phyloP scores from a whole-genome alignment of 352 stramenopile species.

The Peronospora destructor region DNA sequence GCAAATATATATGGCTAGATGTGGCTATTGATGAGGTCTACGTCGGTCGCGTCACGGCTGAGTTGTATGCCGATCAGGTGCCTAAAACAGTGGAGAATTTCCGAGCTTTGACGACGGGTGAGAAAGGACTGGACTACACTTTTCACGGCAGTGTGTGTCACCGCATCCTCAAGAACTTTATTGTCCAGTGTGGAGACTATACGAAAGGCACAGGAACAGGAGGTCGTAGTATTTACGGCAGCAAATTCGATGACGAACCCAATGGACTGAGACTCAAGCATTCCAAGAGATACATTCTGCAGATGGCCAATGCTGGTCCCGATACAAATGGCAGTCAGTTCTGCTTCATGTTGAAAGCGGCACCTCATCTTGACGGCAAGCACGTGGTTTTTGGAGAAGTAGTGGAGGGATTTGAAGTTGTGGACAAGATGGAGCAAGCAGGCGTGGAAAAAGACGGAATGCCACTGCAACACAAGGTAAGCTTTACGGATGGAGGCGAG shows the following conservation, averaged over 20 bases:
- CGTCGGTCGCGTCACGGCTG: slow-evolving; percentile 63
- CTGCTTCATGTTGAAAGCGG: slow-evolving; percentile 92
- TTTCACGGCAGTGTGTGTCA: slow-evolving; percentile 98
- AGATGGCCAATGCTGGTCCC: slow-evolving; percentile 97
- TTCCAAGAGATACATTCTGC: slow-evolving; percentile 74
- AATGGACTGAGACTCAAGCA: slow-evolving; percentile 72
- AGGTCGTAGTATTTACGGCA: slow-evolving; percentile 95
- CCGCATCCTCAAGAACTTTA: slow-evolving; percentile 96
- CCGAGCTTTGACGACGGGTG: slow-evolving; percentile 90
- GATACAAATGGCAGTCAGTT: slow-evolving; percentile 99
- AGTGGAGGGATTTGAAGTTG: slow-evolving; percentile 73
- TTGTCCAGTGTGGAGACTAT: slow-evolving; percentile 97
- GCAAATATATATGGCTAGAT: slow-evolving; percentile 84
- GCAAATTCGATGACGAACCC: slow-evolving; percentile 97
- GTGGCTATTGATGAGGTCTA: slow-evolving; percentile 69
- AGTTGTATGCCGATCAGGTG: slow-evolving; percentile 91
- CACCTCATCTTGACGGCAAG: slow-evolving; percentile 72
- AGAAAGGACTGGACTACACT: slow-evolving; percentile 88
- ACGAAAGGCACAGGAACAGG: slow-evolving; percentile 90
- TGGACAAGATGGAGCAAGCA: slow-evolving; percentile 76
- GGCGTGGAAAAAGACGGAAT: slow-evolving; percentile 59
- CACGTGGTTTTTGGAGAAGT: slow-evolving; percentile 85
- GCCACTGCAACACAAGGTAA: slow-evolving; percentile 64
- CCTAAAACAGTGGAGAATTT: slow-evolving; percentile 99
- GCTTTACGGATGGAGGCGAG: slow-evolving; percentile 67